Percentiles rank a stretch among this genome's conserved stretches.
Evolutionary conservation across 192 early-diverging fungal genomes (phyloP).

Genomic region (Backusella morwellensis): DNA sequence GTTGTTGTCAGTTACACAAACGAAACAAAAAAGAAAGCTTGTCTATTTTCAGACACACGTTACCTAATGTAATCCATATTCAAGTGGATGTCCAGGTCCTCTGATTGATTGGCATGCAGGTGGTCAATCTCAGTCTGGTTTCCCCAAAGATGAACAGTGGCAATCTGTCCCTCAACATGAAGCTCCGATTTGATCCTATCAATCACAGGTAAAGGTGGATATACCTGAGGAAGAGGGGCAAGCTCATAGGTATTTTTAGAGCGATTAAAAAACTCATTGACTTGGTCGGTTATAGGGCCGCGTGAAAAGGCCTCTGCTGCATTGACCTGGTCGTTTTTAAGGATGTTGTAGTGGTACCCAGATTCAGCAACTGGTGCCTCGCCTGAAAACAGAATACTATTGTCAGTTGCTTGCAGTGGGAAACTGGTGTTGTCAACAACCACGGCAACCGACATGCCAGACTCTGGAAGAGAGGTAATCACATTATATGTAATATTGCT

Average conservation of each 20-base stretch:
- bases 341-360: background rate
- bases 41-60: background rate
- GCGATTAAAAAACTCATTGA: slow-evolving; percentile 25
- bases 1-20: background rate
- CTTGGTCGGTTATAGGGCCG: background rate
- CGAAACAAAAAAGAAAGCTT: background rate
- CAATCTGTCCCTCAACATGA: background rate
- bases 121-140: background rate
- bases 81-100: background rate
- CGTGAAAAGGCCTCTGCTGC: slow-evolving; percentile 16
- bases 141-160: slow-evolving; percentile 5
- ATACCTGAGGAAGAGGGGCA: slow-evolving; percentile 1
- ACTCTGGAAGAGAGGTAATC: background rate
- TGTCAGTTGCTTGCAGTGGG: background rate
- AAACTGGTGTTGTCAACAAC: background rate
- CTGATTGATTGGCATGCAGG: background rate
- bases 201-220: background rate
- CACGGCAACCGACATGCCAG: background rate
- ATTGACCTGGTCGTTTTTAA: background rate
- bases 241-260: background rate
- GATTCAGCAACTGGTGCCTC: background rate
- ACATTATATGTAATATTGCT: slow-evolving; percentile 8
- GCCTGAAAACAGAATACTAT: slow-evolving; percentile 13
- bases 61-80: slow-evolving; percentile 17
- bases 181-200: background rate